Base-by-base conservation (phyloP, 305 asterid species). In the Ajuga reptans region DNA sequence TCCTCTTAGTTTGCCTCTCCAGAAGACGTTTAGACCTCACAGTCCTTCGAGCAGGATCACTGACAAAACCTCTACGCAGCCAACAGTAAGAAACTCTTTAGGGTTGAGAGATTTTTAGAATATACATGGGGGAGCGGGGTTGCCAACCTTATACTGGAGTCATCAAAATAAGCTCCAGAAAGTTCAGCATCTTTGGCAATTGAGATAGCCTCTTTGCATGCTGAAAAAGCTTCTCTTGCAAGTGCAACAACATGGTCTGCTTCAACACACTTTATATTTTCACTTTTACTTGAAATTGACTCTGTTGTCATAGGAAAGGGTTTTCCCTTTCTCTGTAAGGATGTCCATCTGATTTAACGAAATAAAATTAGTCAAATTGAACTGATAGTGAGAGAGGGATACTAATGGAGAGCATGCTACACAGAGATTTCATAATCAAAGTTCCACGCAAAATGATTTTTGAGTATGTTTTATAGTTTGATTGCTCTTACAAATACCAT, bases 401-500 rank as follows among this genome's bases (percentile, higher is more conserved):
- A 10, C 50, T 24, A 16, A 18, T 21, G 55, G 4, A 12, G 39
- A 66, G 65, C 34, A 54, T 60, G 49, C 31, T 34, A 12, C 51
- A 39, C 17, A 11, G 9, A 61, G 37, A 69, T 24, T 5, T 37
- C 21, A 1, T 10, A 18, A 46, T 39, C 33, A 50, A 41, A 49
- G 27, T 12, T 46, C 46, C 43, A 63, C 0, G 61, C 2, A 47
- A 74, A 42, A 71, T 51, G 36, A 60, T 7, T 52, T 43, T 6
- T 37, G 41, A 61, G 58, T 59, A 62, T 77, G 80, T 69, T 39
- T 61, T 64, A 71, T 76, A 50, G 80, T 79, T 64, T 51, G 78
- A 81, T 49, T 64, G 77, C 79, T 89, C 96, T 89, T 89, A 92
- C 98, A 78, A 83, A 82, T 87, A 83, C 87, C 92, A 86, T 67